Base-by-base conservation (phyloP, 495 filamentous ascomycete species). In the Tuber borchii region DNA sequence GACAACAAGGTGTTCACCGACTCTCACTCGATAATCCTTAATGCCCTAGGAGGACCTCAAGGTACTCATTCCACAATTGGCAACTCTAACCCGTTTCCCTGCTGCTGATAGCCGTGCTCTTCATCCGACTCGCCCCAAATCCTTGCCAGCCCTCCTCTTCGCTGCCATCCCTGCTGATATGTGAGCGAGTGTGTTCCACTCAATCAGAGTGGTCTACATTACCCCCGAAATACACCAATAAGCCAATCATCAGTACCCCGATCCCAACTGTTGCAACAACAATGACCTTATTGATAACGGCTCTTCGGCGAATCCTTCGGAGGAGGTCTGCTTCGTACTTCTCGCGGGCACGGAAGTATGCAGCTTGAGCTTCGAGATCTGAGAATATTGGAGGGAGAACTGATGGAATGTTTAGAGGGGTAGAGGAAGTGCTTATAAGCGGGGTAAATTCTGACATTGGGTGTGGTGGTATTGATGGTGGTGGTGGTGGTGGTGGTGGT, bases 21-120 rank as follows among this genome's bases (percentile, higher is more conserved):
- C n/a, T 65, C 56, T 65, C 56, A 65, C 56, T 65, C 56, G 56
- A 31, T 65, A 31, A 65, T 65, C 56, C 56, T 16, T 9, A 65
- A 65, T n/a, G 56, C n/a, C 26, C n/a, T 17, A 31, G 56, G 56
- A 65, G 56, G 14, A 65, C 56, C 14, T 2, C 10, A 65, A 31
- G 26, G 56, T 65, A 65, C n/a, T 31, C 56, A 65, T 65, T 65
- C 26, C 56, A 65, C 12, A 65, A 31, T 31, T 31, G 12, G 9
- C 26, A 10, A 17, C 26, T 31, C 56, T 31, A 14, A 2, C n/a
- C 56, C 56, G 31, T 17, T 12, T 65, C 56, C 56, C n/a, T 65
- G 26, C n/a, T 65, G n/a, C 56, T n/a, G 31, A 65, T 65, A 65
- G 4, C 5, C 56, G 6, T 31, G 14, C 26, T 1, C n/a, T 65